Base-by-base conservation (phyloP, 768 basidiomycete species). In the Mycena filopes region DNA sequence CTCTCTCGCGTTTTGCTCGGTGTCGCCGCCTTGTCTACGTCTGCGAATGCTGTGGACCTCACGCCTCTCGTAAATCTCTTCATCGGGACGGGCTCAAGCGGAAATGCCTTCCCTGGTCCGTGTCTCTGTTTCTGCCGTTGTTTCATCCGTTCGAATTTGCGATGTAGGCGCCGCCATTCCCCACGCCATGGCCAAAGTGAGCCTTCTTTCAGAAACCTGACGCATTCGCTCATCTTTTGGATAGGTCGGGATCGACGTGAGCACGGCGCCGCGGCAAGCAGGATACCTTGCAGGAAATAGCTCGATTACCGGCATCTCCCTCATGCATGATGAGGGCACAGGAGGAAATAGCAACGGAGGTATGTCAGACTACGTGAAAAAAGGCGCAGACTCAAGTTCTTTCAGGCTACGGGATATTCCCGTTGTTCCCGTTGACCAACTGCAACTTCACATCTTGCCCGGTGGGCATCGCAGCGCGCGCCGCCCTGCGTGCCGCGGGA, bases 291-390 rank as follows among this genome's bases (percentile, higher is more conserved):
- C 78, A 15, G 82, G 81, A 67, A 84, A 82, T 64, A 82, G 79
- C 2, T 73, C 77, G 4, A 81, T 79, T 33, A 78, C 78, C 53
- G 83, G 83, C 0, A 83, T 86, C 28, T 84, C 83, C 18, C 74
- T 84, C 36, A 82, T 85, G 81, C 84, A 86, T 57, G 84, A 86
- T 60, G 84, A 86, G 72, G 84, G 84, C 1, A 86, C 84, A 1
- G 84, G 84, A 20, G 84, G 84, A n/a, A 84, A 84, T 60, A 79
- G 80, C 4, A 73, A 79, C 60, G 83, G 84, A 21, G 84, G 84
- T 10, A 36, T n/a, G n/a, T n/a, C n/a, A n/a, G n/a, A n/a, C n/a
- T n/a, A n/a, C n/a, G n/a, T n/a, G n/a, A n/a, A n/a, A n/a, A n/a
- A n/a, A n/a, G n/a, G n/a, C n/a, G n/a, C n/a, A n/a, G n/a, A n/a